A percentile compares a stretch with the other conserved stretches of the same genome.
Conservation (phyloP, 2,329 filamentous ascomycete species). For the Talaromyces sp. region DNA sequence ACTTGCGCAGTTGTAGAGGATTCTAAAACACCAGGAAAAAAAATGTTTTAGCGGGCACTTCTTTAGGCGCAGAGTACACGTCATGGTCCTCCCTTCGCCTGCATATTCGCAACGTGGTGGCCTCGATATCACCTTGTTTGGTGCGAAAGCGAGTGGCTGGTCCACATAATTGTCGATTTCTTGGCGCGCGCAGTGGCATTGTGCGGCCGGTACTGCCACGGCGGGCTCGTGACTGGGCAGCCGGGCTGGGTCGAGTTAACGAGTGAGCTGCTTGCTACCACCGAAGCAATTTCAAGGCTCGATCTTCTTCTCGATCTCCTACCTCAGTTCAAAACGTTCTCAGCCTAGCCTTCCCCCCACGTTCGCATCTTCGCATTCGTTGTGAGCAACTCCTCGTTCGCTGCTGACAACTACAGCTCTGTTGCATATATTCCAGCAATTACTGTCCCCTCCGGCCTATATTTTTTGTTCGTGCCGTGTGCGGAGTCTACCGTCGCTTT, state of each 20-base stretch:
- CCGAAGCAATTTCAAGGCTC: constrained; percentile 4
- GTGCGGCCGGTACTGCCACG: constrained; percentile 9
- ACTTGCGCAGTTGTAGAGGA: neutral
- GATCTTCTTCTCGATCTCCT: constrained; percentile 11
- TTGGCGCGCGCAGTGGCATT: neutral
- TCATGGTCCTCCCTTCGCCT: neutral
- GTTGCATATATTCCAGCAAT: constrained; percentile 6
- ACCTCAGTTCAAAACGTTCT: constrained; percentile 4
- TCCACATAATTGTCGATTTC: constrained; percentile 1
- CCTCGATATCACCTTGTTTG: neutral
- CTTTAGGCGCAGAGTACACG: neutral
- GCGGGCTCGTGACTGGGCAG: neutral
- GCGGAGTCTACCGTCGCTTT: constrained; percentile 9
- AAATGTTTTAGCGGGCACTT: neutral
- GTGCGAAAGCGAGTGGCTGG: constrained; percentile 8
- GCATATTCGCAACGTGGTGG: neutral
- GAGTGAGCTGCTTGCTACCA: neutral
- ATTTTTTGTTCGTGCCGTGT: constrained; percentile 13
- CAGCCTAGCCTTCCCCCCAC: neutral
- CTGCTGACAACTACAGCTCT: constrained; percentile 10
- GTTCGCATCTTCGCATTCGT: constrained; percentile 6
- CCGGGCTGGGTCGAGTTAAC: neutral
- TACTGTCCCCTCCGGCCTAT: constrained; percentile 4
- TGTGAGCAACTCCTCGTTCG: constrained; percentile 3
- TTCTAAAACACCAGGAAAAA: neutral